Evolutionary conservation across 2,329 filamentous ascomycete species (phyloP), one percentile per base, ranked within the genome.

Genomic region (Chaetomium globosum): DNA sequence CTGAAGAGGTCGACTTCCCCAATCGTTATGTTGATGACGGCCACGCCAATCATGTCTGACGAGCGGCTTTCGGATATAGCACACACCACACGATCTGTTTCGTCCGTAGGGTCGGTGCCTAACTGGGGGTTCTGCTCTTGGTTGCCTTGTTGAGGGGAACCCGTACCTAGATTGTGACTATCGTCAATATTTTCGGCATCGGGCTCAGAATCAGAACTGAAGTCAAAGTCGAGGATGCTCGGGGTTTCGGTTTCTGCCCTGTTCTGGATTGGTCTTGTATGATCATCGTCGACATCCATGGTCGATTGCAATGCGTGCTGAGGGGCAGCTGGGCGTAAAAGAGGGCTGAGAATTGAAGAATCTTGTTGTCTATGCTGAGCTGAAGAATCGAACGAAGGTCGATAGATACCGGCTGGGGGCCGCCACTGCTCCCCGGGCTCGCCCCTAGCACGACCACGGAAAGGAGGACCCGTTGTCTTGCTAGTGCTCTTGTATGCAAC

Each of bases 21-120:
- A 0, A 64, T 33, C 4, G 61, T 65, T 2, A 67, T n/a, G 59
- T 71, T 69, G 43, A 72, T 54, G 23, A 61, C 46, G 1, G 71
- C 67, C 16, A 72, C 12, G 5, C 69, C 71, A 23, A 72, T 56
- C 7, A 71, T 64, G 9, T 67, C 66, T 4, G 63, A 61, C 12
- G 63, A 67, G 21, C 71, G 67, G 55, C 66, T 69, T 36, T 71
- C 70, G 1, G 70, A 66, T 8, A 72, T 61, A 3, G 71, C 70
- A 52, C 71, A 72, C 1, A 72, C 30, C 1, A 71, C 61, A n/a
- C 21, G 16, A 28, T 72, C 70, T 7, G 62, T 31, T 21, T 64
- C 64, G 13, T 68, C 63, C 10, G 3, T 33, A 1, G 19, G 7
- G 6, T 36, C 56, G 1, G n/a, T 16, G 13, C 23, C 4, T 2